Base-by-base conservation (phyloP, 345 rosid species). In the Nasturtium officinale region DNA sequence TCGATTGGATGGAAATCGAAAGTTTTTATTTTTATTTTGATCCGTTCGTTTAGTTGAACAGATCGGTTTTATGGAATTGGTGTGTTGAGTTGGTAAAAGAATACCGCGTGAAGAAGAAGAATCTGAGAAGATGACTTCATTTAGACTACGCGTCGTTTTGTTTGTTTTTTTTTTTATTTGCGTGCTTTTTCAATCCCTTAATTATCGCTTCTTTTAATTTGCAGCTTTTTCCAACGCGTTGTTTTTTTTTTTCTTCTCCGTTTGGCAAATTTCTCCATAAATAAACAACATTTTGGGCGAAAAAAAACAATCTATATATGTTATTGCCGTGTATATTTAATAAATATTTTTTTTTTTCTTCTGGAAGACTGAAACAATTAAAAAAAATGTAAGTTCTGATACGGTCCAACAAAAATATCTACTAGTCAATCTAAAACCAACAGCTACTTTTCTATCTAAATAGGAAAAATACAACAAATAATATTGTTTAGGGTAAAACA, bases 81-180 rank as follows among this genome's bases (percentile, higher is more conserved):
- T 65, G 76, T 57, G 62, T 65, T 29, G 77, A 59, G 73, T 77
- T 64, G 75, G 76, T 69, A 55, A 57, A 69, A 40, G 52, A 55
- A 84, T 61, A 80, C 86, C 89, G 91, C 89, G 91, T 87, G 76
- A 77, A 17, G 84, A 26, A 37, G 80, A 81, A 65, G 83, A 75
- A 26, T 68, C n/a, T 65, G 13, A 60, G 5, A 5, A 25, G 58
- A 62, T 61, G 75, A 69, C 75, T 70, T 76, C 32, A 32, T 23
- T 77, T 65, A 69, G 81, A 75, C 82, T 78, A 83, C 89, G 88
- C 85, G 89, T 83, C 79, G 43, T 73, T 72, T 69, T 60, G 15
- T 37, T 17, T 6, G 3, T 46, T 35, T 9, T 73, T 72, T 69
- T 60, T 20, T 37, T 17, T 6, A 26, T 46, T 35, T 9, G 38